phyloP scores from a whole-genome alignment of 2,329 filamentous ascomycete species.

The Laburnicola sp. region DNA sequence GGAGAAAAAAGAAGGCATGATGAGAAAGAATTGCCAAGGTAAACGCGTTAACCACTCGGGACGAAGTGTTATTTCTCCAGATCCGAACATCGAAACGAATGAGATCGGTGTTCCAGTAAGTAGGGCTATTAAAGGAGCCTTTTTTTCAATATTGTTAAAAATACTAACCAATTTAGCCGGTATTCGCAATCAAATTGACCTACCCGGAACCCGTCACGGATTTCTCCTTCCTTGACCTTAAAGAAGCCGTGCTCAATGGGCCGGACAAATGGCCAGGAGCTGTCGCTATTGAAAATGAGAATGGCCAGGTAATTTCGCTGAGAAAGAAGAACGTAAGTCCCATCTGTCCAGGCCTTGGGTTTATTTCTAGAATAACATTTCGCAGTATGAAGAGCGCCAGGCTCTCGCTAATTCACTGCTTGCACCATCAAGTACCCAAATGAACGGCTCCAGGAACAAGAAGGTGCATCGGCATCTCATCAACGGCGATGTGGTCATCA shows the following conservation, averaged over 20 bases:
- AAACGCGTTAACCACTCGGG: constrained; percentile 49
- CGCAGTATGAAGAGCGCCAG: constrained; percentile 72
- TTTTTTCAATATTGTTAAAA: no score
- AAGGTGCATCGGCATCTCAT: constrained; percentile 96
- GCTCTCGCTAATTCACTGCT: constrained; percentile 92
- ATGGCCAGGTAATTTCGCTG: constrained; percentile 85
- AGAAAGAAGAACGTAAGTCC: constrained; percentile 69
- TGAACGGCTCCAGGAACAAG: constrained; percentile 81
- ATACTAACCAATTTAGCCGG: constrained; percentile 54
- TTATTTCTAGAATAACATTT: no score
- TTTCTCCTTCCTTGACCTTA: constrained; percentile 94
- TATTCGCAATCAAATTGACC: constrained; percentile 93
- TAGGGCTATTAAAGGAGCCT: no score
- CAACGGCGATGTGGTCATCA: constrained; percentile 94
- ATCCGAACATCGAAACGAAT: constrained; percentile 98
- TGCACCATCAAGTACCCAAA: constrained; percentile 74
- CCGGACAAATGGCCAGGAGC: constrained; percentile 93
- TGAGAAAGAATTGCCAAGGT: no score
- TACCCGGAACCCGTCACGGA: constrained; percentile 97
- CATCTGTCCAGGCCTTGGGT: no score
- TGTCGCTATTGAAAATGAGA: constrained; percentile 91
- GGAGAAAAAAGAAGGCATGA: constrained; percentile 85
- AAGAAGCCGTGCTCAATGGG: constrained; percentile 94
- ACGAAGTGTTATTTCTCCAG: constrained; percentile 95
- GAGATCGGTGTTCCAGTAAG: constrained; percentile 84